Evolutionary conservation across 306 rosid species (phyloP), one percentile per base, ranked within the genome.

Genomic region (Hippophae tibetana): DNA sequence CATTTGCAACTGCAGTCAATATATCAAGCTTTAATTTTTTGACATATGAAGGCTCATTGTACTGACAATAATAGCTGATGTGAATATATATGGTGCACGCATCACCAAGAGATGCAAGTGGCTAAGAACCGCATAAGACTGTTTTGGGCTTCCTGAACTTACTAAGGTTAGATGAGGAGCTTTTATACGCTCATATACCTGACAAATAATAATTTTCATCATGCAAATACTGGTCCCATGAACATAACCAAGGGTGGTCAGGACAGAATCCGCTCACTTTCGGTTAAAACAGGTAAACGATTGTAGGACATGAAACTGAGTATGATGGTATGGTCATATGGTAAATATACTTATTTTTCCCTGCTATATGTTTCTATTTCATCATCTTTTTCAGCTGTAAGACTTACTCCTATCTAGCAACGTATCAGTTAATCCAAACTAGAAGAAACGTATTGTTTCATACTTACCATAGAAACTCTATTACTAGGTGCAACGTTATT

Each of bases 111-210:
- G 81, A 82, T 93, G 99, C 74, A 93, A 79, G 77, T 93, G 99
- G 61, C 97, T 88, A 69, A 93, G 74, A 82, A 93, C 87, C 7
- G 97, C 99, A 74, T 88, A 93, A 53, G 99, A 93, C 79, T 86
- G 99, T 70, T 93, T 97, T 18, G 97, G 94, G 82, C 99, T 93
- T 80, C 99, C 99, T 18, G 97, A 88, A 67, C 99, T 88, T 85
- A 93, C 97, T 70, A 84, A 81, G 68, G 99, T 93, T 65, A 93
- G 69, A 49, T 88, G 97, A 68, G 99, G 99, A 48, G 99, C 99
- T 77, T 93, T 93, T 63, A 93, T 93, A 10, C 99, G 95, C 77
- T 93, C 99, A 71, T 88, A 93, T 40, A 93, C 99, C 99, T 93
- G 56, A 59, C 53, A 73, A 72, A 60, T 12, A 74, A 68, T 14